phyloP scores from a whole-genome alignment of 352 stramenopile species.

The Globisporangium apiculatum region DNA sequence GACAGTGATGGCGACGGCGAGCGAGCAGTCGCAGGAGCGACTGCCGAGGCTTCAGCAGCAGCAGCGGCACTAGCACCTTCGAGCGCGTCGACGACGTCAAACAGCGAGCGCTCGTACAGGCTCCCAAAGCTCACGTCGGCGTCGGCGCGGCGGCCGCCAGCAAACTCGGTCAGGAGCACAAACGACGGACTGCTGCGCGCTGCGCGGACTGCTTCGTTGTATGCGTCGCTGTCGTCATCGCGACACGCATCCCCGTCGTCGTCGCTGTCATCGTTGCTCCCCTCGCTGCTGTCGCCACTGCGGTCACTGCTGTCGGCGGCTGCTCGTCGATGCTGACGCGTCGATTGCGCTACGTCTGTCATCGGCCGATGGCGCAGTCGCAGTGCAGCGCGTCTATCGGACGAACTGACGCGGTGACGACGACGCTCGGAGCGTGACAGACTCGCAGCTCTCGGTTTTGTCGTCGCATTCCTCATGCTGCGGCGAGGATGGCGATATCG shows the following conservation, averaged over 20 bases:
- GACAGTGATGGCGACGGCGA: background rate
- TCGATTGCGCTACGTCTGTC: too few relatives aligned
- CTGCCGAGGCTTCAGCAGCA: background rate
- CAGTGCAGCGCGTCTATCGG: too few relatives aligned
- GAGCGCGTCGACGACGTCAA: slow-evolving; percentile 39
- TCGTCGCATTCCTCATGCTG: too few relatives aligned
- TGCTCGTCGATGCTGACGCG: too few relatives aligned
- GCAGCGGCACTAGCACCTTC: slow-evolving; percentile 11
- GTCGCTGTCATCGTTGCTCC: background rate
- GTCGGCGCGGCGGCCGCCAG: background rate
- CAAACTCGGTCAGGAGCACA: slow-evolving; percentile 8
- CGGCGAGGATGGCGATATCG: too few relatives aligned
- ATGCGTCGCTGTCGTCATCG: background rate
- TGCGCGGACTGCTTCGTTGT: slow-evolving; percentile 7
- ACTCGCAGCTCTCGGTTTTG: too few relatives aligned
- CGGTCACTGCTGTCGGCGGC: too few relatives aligned
- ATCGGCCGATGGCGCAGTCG: too few relatives aligned
- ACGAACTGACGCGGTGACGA: too few relatives aligned
- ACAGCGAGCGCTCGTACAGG: slow-evolving; percentile 38
- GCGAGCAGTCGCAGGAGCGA: background rate
- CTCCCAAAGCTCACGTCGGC: slow-evolving; percentile 12
- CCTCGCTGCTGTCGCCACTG: too few relatives aligned
- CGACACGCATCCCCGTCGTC: slow-evolving; percentile 4
- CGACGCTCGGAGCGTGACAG: too few relatives aligned
- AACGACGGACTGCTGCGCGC: slow-evolving; percentile 3